phyloP scores from a whole-genome alignment of 371 early-diverging fungal genomes.

The Apophysomyces elegans region DNA sequence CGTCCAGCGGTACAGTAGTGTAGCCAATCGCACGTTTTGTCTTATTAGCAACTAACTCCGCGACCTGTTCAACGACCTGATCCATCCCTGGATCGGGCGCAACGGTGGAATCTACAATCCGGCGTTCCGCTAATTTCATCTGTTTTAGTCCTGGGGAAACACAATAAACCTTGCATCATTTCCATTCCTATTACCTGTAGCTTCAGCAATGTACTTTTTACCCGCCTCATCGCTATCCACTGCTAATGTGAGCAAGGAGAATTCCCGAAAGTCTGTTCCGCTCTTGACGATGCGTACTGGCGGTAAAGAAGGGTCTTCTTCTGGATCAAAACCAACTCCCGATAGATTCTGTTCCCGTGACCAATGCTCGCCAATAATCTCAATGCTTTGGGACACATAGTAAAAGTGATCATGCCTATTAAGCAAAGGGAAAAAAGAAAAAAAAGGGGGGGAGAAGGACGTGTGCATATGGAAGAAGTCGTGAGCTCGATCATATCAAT shows the following conservation, averaged over 20 bases:
- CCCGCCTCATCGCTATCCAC: slow-evolving; percentile 27
- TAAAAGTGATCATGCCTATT: slow-evolving; percentile 69
- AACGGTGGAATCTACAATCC: slow-evolving; percentile 37
- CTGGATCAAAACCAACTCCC: slow-evolving; percentile 44
- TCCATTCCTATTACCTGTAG: slow-evolving; percentile 26
- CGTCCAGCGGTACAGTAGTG: slow-evolving; percentile 55
- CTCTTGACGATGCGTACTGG: slow-evolving; percentile 58
- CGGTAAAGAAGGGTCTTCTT: slow-evolving; percentile 27
- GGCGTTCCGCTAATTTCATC: slow-evolving; percentile 37
- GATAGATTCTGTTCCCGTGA: slow-evolving; percentile 28
- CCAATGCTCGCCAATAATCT: slow-evolving; percentile 41
- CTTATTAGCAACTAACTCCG: slow-evolving; percentile 43
- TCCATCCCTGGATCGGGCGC: slow-evolving; percentile 42
- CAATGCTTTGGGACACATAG: slow-evolving; percentile 49
- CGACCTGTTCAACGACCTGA: slow-evolving; percentile 40
- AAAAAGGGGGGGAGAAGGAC: too few species aligned
- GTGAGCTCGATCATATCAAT: neutral
- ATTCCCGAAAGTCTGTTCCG: slow-evolving; percentile 69
- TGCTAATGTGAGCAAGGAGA: slow-evolving; percentile 47
- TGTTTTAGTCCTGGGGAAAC: too few species aligned
- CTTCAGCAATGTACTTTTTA: slow-evolving; percentile 25
- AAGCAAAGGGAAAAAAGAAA: neutral
- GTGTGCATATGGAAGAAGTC: too few species aligned
- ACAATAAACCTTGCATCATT: too few species aligned
- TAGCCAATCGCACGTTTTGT: slow-evolving; percentile 54